phyloP scores from a whole-genome alignment of 1,284 basidiomycete species.

The Polyporus tsugae region DNA sequence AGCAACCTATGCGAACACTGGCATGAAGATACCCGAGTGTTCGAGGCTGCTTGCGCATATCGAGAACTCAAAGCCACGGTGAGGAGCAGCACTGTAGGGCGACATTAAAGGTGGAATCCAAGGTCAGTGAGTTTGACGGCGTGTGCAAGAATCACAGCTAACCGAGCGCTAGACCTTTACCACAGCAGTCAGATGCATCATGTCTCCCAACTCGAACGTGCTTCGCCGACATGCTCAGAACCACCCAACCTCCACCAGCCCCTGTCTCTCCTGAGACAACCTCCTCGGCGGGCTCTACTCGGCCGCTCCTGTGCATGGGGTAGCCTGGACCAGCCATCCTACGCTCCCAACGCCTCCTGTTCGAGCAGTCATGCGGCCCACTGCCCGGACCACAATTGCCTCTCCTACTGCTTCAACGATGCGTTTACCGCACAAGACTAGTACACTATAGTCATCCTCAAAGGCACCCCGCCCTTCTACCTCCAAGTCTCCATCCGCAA shows the following conservation, averaged over 20 bases:
- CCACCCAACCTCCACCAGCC: neutral
- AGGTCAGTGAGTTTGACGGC: neutral
- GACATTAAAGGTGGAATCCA: neutral
- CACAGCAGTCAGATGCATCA: neutral
- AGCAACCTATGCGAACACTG: neutral
- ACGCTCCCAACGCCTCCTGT: slow-evolving; percentile 68
- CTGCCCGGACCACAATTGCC: slow-evolving; percentile 68
- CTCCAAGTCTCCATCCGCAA: slow-evolving; percentile 81
- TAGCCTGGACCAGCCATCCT: no score
- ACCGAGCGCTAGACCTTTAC: neutral
- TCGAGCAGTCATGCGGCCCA: slow-evolving; percentile 86
- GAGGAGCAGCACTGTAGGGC: neutral
- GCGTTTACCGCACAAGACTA: slow-evolving; percentile 61
- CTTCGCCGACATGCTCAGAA: neutral
- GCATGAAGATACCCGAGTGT: slow-evolving; percentile 37
- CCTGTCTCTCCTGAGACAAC: neutral
- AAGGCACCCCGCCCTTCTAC: slow-evolving; percentile 90
- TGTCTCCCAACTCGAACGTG: slow-evolving; percentile 12
- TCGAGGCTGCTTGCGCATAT: slow-evolving; percentile 45
- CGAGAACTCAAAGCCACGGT: neutral
- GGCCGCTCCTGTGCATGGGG: neutral
- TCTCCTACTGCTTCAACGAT: slow-evolving; percentile 83
- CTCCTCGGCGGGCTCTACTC: neutral
- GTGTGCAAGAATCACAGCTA: neutral
- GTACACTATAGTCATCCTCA: slow-evolving; percentile 67